phyloP scores from a whole-genome alignment of 495 filamentous ascomycete genomes.

The Lophiostoma macrostomum region DNA sequence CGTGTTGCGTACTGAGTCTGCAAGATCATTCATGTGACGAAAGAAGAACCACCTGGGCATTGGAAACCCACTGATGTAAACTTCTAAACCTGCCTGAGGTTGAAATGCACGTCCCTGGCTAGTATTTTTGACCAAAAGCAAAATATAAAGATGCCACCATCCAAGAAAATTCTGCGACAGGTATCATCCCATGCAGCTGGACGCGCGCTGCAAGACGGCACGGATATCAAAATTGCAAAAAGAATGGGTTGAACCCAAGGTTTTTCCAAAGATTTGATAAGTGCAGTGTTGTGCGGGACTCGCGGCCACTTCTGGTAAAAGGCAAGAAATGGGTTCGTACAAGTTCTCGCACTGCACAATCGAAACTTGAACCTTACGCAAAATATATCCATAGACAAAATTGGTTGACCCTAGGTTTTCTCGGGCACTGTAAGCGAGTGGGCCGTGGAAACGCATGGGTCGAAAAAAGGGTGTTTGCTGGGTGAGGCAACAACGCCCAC shows the following conservation, averaged over 20 bases:
- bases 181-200: background rate
- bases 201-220: background rate
- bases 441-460: too few relatives aligned
- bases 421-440: background rate
- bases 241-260: slow-evolving; percentile 29
- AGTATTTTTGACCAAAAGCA: too few relatives aligned
- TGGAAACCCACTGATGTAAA: too few relatives aligned
- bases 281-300: slow-evolving; percentile 36
- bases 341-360: slow-evolving; percentile 35
- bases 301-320: slow-evolving; percentile 42
- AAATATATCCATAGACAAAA: slow-evolving; percentile 22
- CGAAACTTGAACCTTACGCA: background rate
- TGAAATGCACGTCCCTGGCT: too few relatives aligned
- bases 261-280: slow-evolving; percentile 35
- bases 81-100: too few relatives aligned
- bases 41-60: too few relatives aligned
- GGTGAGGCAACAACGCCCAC: too few relatives aligned
- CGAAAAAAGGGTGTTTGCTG: too few relatives aligned
- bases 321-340: slow-evolving; percentile 41
- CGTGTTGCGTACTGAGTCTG: too few relatives aligned
- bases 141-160: background rate
- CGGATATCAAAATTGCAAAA: slow-evolving; percentile 20
- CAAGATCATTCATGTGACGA: too few relatives aligned
- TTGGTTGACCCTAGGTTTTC: background rate
- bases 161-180: slow-evolving; percentile 7